Evolutionary conservation across 768 basidiomycete species (phyloP), one percentile per base, ranked within the genome.

Genomic region (Strobilomyces dryophilus): DNA sequence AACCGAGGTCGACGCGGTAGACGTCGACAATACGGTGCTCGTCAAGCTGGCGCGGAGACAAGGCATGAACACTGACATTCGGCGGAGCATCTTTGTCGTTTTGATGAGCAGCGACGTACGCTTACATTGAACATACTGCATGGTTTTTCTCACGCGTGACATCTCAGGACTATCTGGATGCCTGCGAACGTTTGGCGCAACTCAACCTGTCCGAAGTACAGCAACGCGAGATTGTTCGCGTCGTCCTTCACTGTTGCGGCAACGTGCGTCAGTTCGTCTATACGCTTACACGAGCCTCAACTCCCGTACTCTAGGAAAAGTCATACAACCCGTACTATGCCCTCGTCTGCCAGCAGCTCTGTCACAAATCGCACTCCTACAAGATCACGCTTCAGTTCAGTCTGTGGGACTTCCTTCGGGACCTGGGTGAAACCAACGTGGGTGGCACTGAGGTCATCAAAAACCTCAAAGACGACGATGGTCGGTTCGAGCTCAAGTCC

Each of bases 51-150:
- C 97, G 5, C 79, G 83, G 59, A 87, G 85, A 65, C 97, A 99
- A 67, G 97, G 97, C 20, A 98, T 99, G 95, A 99, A 99, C 65
- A 98, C 95, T 2, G 97, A 98, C 61, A 86, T 98, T 36, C 80
- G 95, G 35, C 77, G 92, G 56, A 86, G 88, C 51, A 85, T 98
- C 48, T 99, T 99, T 64, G 84, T 94, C 15, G 87, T 95, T 12
- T 72, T 98, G 34, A 97, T 98, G 93, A 95, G 90, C 64, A 90
- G 91, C 60, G 92, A 95, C 64, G 95, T 95, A 64, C 58, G 85
- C 71, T 21, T 35, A 1, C 26, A 12, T 6, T 47, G n/a, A 6
- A 0, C 26, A 26, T 21, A 1, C 8, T 18, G 1, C 12, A 9
- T 1, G 32, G 42, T 40, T 1, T 7, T 45, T 51, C 4, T 26